phyloP scores from a whole-genome alignment of 73 alveolate genomes.

The Paramecium sexaurelia region DNA sequence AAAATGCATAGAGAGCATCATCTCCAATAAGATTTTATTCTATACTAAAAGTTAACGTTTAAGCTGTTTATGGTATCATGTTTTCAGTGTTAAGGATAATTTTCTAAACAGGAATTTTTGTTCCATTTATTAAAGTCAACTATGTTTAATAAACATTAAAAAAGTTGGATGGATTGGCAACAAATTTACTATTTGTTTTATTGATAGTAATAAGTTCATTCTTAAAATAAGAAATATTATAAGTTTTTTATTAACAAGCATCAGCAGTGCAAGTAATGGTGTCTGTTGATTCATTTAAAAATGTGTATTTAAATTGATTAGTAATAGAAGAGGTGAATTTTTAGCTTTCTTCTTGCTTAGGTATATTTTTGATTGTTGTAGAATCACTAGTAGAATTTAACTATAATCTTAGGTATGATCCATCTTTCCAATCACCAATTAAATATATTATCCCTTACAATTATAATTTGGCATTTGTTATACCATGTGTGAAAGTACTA shows the following conservation, averaged over 20 bases:
- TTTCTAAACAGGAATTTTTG: not conserved
- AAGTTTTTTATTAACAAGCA: not conserved
- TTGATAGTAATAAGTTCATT: not conserved
- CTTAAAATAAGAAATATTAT: not conserved
- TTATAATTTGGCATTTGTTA: not conserved
- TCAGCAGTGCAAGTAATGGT: not conserved
- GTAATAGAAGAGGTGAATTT: not conserved
- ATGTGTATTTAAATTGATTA: not conserved
- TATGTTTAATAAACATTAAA: not conserved
- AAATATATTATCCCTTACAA: not conserved
- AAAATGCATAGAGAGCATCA: not conserved
- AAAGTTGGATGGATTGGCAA: not conserved
- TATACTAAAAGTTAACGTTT: not conserved
- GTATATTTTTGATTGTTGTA: not conserved
- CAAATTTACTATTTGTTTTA: not conserved
- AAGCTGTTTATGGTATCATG: not conserved
- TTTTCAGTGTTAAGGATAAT: not conserved
- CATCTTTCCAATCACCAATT: constrained; percentile 23
- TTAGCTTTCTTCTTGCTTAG: not conserved
- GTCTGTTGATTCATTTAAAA: not conserved
- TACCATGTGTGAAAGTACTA: not conserved
- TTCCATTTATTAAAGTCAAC: not conserved
- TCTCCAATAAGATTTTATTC: not conserved
- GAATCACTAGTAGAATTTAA: not conserved
- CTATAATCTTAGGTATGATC: not conserved